Conservation (phyloP, 2,329 filamentous ascomycete species). For the Eurotiales sp. region DNA sequence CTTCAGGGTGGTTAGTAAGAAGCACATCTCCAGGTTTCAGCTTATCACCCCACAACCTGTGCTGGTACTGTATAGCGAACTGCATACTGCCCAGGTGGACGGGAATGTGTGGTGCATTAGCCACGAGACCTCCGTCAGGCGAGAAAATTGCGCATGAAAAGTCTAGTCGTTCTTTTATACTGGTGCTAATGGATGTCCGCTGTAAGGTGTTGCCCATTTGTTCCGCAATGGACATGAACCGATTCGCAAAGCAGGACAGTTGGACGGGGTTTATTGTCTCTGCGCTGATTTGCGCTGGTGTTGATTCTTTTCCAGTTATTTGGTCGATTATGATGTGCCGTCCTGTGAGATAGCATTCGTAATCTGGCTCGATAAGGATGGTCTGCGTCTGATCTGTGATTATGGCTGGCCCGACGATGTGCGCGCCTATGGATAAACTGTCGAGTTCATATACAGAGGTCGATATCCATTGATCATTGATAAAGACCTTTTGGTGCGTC, state of each 20-base stretch:
- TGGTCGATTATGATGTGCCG: conserved; percentile 82
- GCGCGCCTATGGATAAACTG: conserved; percentile 65
- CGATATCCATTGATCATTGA: conserved; percentile 68
- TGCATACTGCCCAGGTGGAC: conserved; percentile 78
- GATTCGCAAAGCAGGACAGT: conserved; percentile 72
- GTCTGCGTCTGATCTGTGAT: conserved; percentile 45
- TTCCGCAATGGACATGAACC: conserved; percentile 81
- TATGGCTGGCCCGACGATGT: conserved; percentile 49
- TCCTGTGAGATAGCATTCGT: conserved; percentile 66
- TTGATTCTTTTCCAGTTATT: conserved; percentile 48
- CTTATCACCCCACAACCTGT: conserved; percentile 69
- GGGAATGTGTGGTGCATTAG: conserved; percentile 66
- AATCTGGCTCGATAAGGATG: conserved; percentile 61
- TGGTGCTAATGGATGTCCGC: conserved; percentile 76
- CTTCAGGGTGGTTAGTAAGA: conserved; percentile 76
- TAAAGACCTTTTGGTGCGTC: conserved; percentile 61
- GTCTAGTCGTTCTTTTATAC: conserved; percentile 79
- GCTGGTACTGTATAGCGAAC: conserved; percentile 71
- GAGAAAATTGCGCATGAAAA: conserved; percentile 80
- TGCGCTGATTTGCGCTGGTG: conserved; percentile 43
- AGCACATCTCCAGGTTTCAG: conserved; percentile 72
- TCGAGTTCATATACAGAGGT: conserved; percentile 78
- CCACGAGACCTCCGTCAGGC: conserved; percentile 65
- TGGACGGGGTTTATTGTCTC: conserved; percentile 69
- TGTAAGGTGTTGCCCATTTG: conserved; percentile 77